Evolutionary conservation across 176 grass and related monocot genomes (phyloP).

Genomic region (Zizania latifolia): DNA sequence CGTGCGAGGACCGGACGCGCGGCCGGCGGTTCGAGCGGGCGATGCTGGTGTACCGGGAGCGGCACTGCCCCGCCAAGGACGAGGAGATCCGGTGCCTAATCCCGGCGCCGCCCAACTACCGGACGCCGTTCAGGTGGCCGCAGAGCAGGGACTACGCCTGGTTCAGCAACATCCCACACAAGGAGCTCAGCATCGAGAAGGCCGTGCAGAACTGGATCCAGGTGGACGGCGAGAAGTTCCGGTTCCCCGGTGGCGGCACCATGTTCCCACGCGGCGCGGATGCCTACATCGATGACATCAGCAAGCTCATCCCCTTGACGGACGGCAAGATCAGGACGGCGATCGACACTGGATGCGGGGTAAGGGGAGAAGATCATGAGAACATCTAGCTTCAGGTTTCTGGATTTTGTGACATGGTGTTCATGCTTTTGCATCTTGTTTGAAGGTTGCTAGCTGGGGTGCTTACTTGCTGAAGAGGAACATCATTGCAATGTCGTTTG

Average conservation of each 20-base stretch:
- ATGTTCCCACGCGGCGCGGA: slow-evolving; percentile 78
- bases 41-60: slow-evolving; percentile 82
- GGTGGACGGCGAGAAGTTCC: slow-evolving; percentile 71
- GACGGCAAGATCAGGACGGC: slow-evolving; percentile 88
- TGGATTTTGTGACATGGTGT: slow-evolving; percentile 2
- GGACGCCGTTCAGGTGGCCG: slow-evolving; percentile 78
- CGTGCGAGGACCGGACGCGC: slow-evolving; percentile 67
- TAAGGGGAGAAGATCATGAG: slow-evolving; percentile 24
- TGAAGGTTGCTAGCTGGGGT: slow-evolving; percentile 92
- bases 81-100: slow-evolving; percentile 76
- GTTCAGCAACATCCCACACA: slow-evolving; percentile 94
- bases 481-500: slow-evolving; percentile 85
- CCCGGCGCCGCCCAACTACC: slow-evolving; percentile 71
- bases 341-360: slow-evolving; percentile 81
- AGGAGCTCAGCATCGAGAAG: slow-evolving; percentile 98
- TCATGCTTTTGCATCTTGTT: slow-evolving; percentile 2
- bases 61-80: slow-evolving; percentile 71
- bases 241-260: slow-evolving; percentile 89
- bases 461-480: slow-evolving; percentile 89
- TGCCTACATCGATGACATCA: slow-evolving; percentile 86
- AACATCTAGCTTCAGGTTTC: neutral
- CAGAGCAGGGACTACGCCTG: slow-evolving; percentile 76
- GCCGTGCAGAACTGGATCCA: slow-evolving; percentile 96
- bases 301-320: slow-evolving; percentile 58
- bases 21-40: slow-evolving; percentile 55